Conservation (phyloP, 805 yeast genomes). For the Wickerhamomyces alni region DNA sequence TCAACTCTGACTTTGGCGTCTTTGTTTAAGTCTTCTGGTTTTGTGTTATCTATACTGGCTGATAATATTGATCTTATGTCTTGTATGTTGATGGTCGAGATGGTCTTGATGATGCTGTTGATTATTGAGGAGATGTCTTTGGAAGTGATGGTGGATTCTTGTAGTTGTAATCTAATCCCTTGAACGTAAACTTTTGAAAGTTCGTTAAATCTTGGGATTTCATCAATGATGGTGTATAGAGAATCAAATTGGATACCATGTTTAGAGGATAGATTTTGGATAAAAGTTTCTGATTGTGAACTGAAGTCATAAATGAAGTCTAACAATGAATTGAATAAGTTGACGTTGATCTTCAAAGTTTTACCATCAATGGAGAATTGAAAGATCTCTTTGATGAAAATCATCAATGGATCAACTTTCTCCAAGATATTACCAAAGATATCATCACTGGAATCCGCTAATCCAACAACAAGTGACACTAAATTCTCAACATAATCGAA, state of each 20-base stretch:
- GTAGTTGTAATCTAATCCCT: slow-evolving; percentile 33
- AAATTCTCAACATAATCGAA: slow-evolving; percentile 70
- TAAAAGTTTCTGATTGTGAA: slow-evolving; percentile 50
- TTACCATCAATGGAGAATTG: slow-evolving; percentile 23
- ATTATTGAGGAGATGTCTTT: slow-evolving; percentile 22
- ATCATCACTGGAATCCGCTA: slow-evolving; percentile 60
- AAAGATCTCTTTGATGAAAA: slow-evolving; percentile 23
- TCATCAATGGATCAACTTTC: slow-evolving; percentile 20
- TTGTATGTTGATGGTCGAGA: slow-evolving; percentile 27
- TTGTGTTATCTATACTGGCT: slow-evolving; percentile 29
- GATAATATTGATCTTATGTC: slow-evolving; percentile 24
- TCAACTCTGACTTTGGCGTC: slow-evolving; percentile 34
- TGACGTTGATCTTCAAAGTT: slow-evolving; percentile 29
- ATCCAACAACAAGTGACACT: slow-evolving; percentile 58
- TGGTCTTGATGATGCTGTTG: slow-evolving; percentile 17
- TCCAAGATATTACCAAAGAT: slow-evolving; percentile 38
- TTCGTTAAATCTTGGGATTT: slow-evolving; percentile 21
- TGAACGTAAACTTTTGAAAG: slow-evolving; percentile 28
- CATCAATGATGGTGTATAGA: slow-evolving; percentile 8
- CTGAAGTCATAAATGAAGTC: slow-evolving; percentile 58
- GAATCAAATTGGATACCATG: slow-evolving; percentile 15
- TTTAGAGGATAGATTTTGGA: slow-evolving; percentile 20
- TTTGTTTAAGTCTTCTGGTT: slow-evolving; percentile 22
- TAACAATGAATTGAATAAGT: slow-evolving; percentile 45
- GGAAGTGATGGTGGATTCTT: slow-evolving; percentile 23